Evolutionary conservation across 352 stramenopile genomes (phyloP).

Genomic region (Globisporangium cederbergense): DNA sequence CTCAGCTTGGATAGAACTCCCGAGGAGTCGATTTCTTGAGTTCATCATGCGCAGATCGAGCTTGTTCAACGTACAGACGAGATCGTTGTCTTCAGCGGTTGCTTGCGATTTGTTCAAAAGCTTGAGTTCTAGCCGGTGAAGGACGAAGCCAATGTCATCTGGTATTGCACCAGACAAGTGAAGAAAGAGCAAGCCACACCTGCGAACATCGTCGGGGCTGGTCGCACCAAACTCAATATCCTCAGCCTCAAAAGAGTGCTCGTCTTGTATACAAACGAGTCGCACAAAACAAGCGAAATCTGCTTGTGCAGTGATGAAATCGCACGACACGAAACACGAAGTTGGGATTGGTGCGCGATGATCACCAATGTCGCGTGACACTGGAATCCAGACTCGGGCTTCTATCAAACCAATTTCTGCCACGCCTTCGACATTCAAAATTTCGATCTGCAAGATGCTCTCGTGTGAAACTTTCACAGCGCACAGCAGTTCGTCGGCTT

Average conservation of each 20-base stretch:
- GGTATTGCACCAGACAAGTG: constrained; percentile 12
- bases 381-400: constrained; percentile 24
- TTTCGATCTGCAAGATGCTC: not conserved
- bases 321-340: constrained; percentile 11
- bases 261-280: not conserved
- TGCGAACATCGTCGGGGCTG: not conserved
- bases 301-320: not conserved
- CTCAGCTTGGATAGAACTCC: not conserved
- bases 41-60: constrained; percentile 7
- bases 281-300: constrained; percentile 1
- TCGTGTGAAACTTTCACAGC: constrained; percentile 16
- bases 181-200: constrained; percentile 9
- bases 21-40: constrained; percentile 5
- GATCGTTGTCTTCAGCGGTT: not conserved
- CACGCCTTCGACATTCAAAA: constrained; percentile 9
- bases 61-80: not conserved
- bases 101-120: not conserved
- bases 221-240: not conserved
- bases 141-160: constrained; percentile 3
- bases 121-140: constrained; percentile 14
- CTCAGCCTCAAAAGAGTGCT: not conserved
- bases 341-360: constrained; percentile 18
- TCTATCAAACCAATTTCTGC: constrained; percentile 24
- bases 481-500: constrained; percentile 19
- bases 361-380: constrained; percentile 16